Evolutionary conservation across 2,329 filamentous ascomycete species (phyloP).

Genomic region (Teratosphaeria nubilosa): DNA sequence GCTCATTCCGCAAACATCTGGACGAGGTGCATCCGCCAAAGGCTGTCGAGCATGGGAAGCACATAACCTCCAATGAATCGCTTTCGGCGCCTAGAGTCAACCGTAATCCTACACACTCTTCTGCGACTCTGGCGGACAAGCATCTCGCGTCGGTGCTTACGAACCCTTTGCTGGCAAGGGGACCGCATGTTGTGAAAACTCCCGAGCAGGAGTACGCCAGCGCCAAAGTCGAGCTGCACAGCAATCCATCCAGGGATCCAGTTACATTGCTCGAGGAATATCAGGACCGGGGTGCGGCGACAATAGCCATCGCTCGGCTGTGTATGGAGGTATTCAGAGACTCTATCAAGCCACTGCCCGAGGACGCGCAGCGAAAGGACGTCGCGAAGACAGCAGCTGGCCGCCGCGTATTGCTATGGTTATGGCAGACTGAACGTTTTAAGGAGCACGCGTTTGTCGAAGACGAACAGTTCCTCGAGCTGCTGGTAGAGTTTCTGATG

Average conservation of each 20-base stretch:
- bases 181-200: conserved; percentile 1
- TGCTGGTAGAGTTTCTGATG: conserved; percentile 17
- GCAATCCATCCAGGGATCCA: conserved; percentile 25
- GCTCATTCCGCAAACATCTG: conserved; percentile 53
- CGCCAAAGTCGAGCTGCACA: conserved; percentile 18
- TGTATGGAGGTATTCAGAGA: conserved; percentile 27
- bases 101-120: conserved; percentile 20
- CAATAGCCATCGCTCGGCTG: conserved; percentile 27
- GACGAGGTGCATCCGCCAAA: conserved; percentile 45
- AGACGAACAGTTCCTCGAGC: conserved; percentile 11
- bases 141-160: conserved; percentile 43
- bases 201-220: conserved; percentile 9
- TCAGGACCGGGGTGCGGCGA: conserved; percentile 29
- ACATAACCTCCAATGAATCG: conserved; percentile 1
- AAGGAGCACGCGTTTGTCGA: conserved; percentile 12
- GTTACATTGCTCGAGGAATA: conserved; percentile 32
- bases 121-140: conserved; percentile 30
- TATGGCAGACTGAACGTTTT: conserved; percentile 15
- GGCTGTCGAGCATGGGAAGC: conserved; percentile 13
- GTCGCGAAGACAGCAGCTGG: conserved; percentile 15
- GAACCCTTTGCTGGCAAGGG: conserved; percentile 37
- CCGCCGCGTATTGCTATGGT: conserved; percentile 19
- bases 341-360: conserved; percentile 8
- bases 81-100: not conserved
- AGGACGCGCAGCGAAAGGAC: conserved; percentile 5